Conservation (phyloP, 495 filamentous ascomycete genomes). For the Tuber aestivum region DNA sequence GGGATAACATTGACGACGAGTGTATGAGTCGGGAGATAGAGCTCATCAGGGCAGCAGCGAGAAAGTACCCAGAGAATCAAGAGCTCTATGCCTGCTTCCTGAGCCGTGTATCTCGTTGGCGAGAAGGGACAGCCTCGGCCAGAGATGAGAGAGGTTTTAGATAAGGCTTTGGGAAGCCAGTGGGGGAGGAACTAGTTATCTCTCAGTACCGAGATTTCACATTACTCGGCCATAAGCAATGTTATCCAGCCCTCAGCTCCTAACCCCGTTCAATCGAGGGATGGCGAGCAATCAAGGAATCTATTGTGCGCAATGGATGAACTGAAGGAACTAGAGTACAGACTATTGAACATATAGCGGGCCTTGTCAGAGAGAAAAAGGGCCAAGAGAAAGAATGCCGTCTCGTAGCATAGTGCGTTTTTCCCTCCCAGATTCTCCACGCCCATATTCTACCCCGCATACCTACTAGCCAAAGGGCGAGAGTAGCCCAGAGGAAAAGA, state of each 20-base stretch:
- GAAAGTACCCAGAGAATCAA: constrained; percentile 18
- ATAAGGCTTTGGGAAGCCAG: constrained; percentile 9
- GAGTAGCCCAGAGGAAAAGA: neutral
- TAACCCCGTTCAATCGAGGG: constrained; percentile 13
- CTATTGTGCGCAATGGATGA: constrained; percentile 18
- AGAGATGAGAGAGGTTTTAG: constrained; percentile 14
- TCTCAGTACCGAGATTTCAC: constrained; percentile 1
- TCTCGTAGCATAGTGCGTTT: neutral
- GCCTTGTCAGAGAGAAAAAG: constrained; percentile 15
- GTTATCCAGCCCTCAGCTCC: constrained; percentile 16
- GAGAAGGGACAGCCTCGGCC: constrained; percentile 15
- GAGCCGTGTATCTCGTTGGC: constrained; percentile 11
- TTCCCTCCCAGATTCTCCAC: neutral
- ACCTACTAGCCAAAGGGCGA: neutral
- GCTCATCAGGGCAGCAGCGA: constrained; percentile 15
- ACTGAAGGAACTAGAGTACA: constrained; percentile 15
- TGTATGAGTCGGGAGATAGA: constrained; percentile 8
- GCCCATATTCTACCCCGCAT: too few relatives aligned
- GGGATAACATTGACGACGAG: constrained; percentile 19
- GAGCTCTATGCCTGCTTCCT: constrained; percentile 14
- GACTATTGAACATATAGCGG: constrained; percentile 12
- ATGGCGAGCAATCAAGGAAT: constrained; percentile 15
- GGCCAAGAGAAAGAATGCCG: constrained; percentile 4
- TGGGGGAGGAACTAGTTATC: constrained; percentile 9
- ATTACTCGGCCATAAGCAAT: constrained; percentile 5